phyloP scores from a whole-genome alignment of 2,329 filamentous ascomycete species.

The Hypoxylon sp. region DNA sequence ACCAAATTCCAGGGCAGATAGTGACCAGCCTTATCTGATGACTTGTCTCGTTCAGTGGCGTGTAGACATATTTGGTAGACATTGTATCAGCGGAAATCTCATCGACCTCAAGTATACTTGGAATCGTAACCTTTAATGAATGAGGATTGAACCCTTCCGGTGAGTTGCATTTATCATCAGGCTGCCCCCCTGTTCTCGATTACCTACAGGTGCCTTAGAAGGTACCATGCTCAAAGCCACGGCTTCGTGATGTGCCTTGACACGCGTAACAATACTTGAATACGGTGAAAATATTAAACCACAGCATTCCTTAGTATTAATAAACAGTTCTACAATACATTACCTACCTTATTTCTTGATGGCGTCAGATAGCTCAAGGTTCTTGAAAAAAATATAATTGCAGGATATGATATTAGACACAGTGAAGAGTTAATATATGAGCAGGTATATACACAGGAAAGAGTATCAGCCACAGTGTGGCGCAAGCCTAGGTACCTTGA shows the following conservation, averaged over 20 bases:
- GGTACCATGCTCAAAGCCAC: too few relatives aligned
- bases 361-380: too few relatives aligned
- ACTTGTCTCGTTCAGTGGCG: not conserved
- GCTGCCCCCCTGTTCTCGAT: not conserved
- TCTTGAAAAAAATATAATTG: too few relatives aligned
- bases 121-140: not conserved
- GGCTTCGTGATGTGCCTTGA: too few relatives aligned
- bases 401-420: too few relatives aligned
- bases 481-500: slow-evolving; percentile 40
- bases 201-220: too few relatives aligned
- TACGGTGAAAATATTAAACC: too few relatives aligned
- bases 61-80: not conserved
- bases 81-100: not conserved
- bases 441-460: too few relatives aligned
- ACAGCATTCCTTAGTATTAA: not conserved
- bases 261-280: too few relatives aligned
- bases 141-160: not conserved
- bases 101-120: not conserved
- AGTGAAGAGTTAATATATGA: too few relatives aligned
- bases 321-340: not conserved
- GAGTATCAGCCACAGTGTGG: slow-evolving; percentile 50
- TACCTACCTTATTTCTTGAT: not conserved
- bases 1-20: not conserved
- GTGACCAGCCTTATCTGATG: not conserved
- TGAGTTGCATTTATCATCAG: not conserved